Percentiles rank a stretch among this genome's conserved stretches.
Evolutionary conservation across 805 yeast genomes (phyloP).

Genomic region (Blastobotrys terrestris): DNA sequence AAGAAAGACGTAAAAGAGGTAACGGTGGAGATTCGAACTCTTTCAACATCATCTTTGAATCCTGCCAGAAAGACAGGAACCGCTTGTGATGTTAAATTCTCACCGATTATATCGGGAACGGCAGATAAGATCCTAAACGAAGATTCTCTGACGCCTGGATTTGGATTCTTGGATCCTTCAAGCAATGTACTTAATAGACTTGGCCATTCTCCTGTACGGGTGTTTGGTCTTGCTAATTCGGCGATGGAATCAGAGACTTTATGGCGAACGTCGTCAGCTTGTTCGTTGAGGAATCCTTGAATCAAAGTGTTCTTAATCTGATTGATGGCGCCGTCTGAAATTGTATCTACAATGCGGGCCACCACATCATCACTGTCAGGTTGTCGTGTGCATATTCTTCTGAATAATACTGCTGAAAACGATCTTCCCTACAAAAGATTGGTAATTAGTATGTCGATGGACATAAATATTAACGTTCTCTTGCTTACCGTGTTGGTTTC

Average conservation of each 20-base stretch:
- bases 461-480: too few species aligned
- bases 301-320: conserved; percentile 63
- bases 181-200: conserved; percentile 72
- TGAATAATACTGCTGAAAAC: conserved; percentile 80
- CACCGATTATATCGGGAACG: conserved; percentile 70
- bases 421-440: conserved; percentile 37
- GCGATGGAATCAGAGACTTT: conserved; percentile 92
- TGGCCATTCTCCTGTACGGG: conserved; percentile 55
- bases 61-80: conserved; percentile 73
- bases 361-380: conserved; percentile 62
- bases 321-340: conserved; percentile 49
- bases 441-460: too few species aligned
- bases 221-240: conserved; percentile 64
- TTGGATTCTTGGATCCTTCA: conserved; percentile 50
- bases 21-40: conserved; percentile 85
- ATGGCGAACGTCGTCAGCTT: conserved; percentile 76
- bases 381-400: conserved; percentile 76
- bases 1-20: conserved; percentile 90
- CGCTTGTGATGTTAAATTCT: conserved; percentile 43
- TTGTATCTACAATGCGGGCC: conserved; percentile 68
- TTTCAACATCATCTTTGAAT: conserved; percentile 71
- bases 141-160: conserved; percentile 74
- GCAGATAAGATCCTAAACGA: conserved; percentile 85
- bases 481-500: conserved; percentile 48
- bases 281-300: conserved; percentile 59